Evolutionary conservation across 108 stramenopile genomes (phyloP).

Genomic region (Asterionellopsis glacialis): DNA sequence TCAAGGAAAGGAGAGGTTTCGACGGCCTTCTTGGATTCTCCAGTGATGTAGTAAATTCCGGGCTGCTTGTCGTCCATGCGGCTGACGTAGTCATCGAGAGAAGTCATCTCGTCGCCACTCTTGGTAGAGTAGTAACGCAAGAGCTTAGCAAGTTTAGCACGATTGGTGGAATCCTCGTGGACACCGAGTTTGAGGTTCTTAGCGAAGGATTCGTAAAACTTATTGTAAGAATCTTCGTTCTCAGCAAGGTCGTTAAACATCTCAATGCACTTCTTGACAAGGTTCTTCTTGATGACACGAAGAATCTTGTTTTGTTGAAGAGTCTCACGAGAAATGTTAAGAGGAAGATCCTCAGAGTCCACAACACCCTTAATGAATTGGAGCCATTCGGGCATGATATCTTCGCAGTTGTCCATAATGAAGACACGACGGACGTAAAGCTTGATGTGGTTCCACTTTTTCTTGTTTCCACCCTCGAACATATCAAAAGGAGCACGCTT

Average conservation of each 20-base stretch:
- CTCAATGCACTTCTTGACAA: constrained; percentile 99
- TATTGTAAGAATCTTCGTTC: constrained; percentile 99
- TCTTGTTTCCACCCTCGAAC: constrained; percentile 99
- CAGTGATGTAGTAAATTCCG: constrained; percentile 99
- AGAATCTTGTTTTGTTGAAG: constrained; percentile 99
- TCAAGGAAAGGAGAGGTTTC: constrained; percentile 99
- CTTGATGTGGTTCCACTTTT: constrained; percentile 99
- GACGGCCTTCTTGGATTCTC: constrained; percentile 98
- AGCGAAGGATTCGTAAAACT: constrained; percentile 99
- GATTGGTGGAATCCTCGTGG: constrained; percentile 99
- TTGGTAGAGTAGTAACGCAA: constrained; percentile 99
- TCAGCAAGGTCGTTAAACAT: constrained; percentile 99
- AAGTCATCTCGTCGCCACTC: constrained; percentile 98
- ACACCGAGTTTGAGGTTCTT: constrained; percentile 99
- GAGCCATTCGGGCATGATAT: constrained; percentile 99
- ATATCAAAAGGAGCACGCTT: constrained; percentile 99
- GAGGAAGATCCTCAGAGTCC: constrained; percentile 99
- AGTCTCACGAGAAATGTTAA: constrained; percentile 99
- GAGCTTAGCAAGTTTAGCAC: constrained; percentile 99
- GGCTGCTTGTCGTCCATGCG: constrained; percentile 98
- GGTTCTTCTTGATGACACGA: constrained; percentile 99
- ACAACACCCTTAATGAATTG: constrained; percentile 99
- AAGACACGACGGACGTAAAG: constrained; percentile 99
- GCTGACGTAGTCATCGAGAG: constrained; percentile 97
- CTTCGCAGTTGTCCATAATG: constrained; percentile 99